Conservation (phyloP, 2,329 filamentous ascomycete genomes). For the Trichoderma sp. region DNA sequence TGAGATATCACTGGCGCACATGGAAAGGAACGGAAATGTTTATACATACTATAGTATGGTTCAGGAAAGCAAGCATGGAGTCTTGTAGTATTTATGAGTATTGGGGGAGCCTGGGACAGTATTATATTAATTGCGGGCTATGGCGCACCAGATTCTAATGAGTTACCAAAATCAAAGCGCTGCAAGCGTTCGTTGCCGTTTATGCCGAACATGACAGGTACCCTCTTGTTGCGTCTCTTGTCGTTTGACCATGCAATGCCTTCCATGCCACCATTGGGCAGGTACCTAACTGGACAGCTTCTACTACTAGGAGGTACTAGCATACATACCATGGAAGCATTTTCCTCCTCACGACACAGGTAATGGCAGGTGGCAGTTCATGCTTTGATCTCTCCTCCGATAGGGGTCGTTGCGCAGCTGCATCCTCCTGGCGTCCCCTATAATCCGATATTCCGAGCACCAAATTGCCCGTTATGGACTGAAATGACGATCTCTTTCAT, state of each 20-base stretch:
- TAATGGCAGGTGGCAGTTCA: neutral
- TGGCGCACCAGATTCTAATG: neutral
- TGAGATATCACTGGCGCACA: constrained; percentile 14
- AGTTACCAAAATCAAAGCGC: neutral
- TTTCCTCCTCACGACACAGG: neutral
- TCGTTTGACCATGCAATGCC: neutral
- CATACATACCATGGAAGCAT: too few relatives aligned
- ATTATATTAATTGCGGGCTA: constrained; percentile 1
- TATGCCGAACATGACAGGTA: neutral
- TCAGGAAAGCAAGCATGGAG: constrained; percentile 16
- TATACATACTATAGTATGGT: neutral
- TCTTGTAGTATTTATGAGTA: constrained; percentile 11
- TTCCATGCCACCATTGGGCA: neutral
- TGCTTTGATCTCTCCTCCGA: neutral
- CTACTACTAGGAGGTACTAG: neutral
- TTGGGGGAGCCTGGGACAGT: neutral
- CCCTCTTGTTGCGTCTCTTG: neutral
- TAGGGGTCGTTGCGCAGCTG: neutral
- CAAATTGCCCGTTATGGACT: neutral
- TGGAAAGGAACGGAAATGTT: constrained; percentile 1
- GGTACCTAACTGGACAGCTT: neutral
- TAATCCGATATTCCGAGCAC: neutral
- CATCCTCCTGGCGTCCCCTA: neutral
- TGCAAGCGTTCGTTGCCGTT: neutral
- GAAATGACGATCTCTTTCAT: neutral